Percentiles rank a stretch among this genome's conserved stretches.
These are phyloP conservation scores for Moniliella sp. DNA, from an alignment of 1,284 basidiomycete genomes.

Conservation along the genomic window DNA sequence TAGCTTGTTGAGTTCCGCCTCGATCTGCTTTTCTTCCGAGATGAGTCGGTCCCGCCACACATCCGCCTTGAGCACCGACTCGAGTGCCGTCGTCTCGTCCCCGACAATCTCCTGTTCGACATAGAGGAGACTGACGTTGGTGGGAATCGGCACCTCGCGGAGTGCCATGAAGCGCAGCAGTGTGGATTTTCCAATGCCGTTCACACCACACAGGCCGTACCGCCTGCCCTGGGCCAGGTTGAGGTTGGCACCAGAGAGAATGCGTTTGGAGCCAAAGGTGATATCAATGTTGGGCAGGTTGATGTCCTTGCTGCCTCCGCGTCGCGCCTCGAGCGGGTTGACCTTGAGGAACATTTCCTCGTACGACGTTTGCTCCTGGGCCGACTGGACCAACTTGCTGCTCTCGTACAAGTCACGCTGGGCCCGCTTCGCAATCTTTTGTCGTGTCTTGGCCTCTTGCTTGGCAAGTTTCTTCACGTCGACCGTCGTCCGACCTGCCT, in stretches of 20 bases:
- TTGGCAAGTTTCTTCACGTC: slow-evolving; percentile 96
- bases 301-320: slow-evolving; percentile 57
- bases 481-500: slow-evolving; percentile 82
- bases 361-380: slow-evolving; percentile 76
- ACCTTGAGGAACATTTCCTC: slow-evolving; percentile 99
- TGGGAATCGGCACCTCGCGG: slow-evolving; percentile 55
- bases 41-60: slow-evolving; percentile 30
- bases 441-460: slow-evolving; percentile 89
- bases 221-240: slow-evolving; percentile 19
- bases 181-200: slow-evolving; percentile 90
- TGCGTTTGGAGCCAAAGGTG: slow-evolving; percentile 56
- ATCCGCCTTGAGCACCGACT: slow-evolving; percentile 61
- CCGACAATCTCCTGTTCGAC: slow-evolving; percentile 83
- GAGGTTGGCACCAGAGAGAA: slow-evolving; percentile 46
- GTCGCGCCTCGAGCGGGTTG: slow-evolving; percentile 76
- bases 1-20: slow-evolving; percentile 19
- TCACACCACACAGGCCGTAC: slow-evolving; percentile 42
- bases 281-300: slow-evolving; percentile 75
- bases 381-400: slow-evolving; percentile 75
- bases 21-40: slow-evolving; percentile 18
- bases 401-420: slow-evolving; percentile 69
- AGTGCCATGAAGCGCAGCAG: slow-evolving; percentile 84
- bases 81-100: slow-evolving; percentile 73
- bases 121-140: slow-evolving; percentile 85
- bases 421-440: slow-evolving; percentile 86